Base-by-base conservation (phyloP, 2,329 filamentous ascomycete species). In the Neodidymelliopsis sp. region DNA sequence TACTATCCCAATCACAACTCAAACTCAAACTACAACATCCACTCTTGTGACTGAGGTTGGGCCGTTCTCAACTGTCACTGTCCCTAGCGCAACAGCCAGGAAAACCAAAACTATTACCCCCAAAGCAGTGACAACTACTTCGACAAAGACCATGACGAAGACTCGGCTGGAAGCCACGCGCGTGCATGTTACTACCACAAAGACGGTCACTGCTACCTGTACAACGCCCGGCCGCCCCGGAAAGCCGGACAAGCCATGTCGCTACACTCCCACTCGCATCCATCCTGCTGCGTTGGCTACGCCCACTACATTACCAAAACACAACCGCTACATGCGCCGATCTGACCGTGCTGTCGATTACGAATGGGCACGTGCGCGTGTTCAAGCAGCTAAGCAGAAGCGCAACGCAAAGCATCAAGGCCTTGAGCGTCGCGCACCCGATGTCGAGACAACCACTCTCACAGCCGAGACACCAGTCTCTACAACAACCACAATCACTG, bases 171-270 rank as follows among this genome's bases (percentile, higher is more conserved):
- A 58, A 2, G 58, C 51, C 29, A 73, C 65, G 8, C 64, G 66
- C 29, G 35, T 59, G 1, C 55, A 67, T n/a, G 43, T 24, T 8
- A 60, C 65, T 8, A 67, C 57, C 1, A 74, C 71, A 1, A 64
- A 67, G 35, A 76, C 74, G 0, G 60, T 64, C 2, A 71, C 69
- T 4, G 70, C 72, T 11, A 67, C 63, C 6, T 77, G 74, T 64
- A 74, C 69, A 7, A 59, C 67, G 2, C 62, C 69, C 5, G 67
- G 57, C 15, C 65, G 60, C 11, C 55, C 60, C 11, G 54, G 56
- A 22, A 61, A 51, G 22, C 59, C 59, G 2, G 74, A 75, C 46
- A 74, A 74, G 52, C 62, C 63, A 12, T 68, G 63, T 46, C 59
- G 44, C 8, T 71, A 73, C 57, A 67, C 61, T 2, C 74, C 73